Evolutionary conservation across 495 filamentous ascomycete genomes (phyloP), one percentile per base, ranked within the genome.

Genomic region (Podospora sp.): DNA sequence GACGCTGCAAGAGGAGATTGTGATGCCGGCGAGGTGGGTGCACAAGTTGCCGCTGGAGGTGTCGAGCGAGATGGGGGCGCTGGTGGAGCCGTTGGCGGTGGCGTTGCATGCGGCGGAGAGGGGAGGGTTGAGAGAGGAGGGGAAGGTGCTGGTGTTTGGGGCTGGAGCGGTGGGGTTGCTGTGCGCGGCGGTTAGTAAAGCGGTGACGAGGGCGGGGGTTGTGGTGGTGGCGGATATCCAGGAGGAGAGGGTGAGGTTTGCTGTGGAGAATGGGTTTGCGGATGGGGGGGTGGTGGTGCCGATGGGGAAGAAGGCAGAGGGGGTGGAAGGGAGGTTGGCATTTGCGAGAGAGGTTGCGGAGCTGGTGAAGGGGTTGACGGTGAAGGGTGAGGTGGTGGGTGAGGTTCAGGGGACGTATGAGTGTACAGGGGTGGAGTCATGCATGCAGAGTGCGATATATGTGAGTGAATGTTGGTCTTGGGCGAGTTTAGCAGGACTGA

Each of bases 361-460:
- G 55, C 73, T 68, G 25, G 75, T 88, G n/a, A 79, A 81, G 69
- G 71, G 75, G 18, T 77, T 82, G 0, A 72, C 71, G 7, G 67
- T 77, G 0, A 60, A 71, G 3, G 80, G 78, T 0, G 8, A 74
- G 46, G 58, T 66, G 0, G 67, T 83, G 0, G 84, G 86, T 0
- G 91, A 92, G 63, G 88, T 93, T 8, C 86, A 87, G 69, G 89
- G 88, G 4, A 91, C 93, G n/a, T 96, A 92, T 75, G 94, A 98
- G 76, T 97, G 94, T 75, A 97, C 94, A 0, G 94, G 94, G 27
- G 92, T 93, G 4, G 92, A 94, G 58, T 84, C 88, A 2, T 97
- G 93, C 70, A 81, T 96, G 53, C 93, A 97, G 76, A 86, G 90
- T n/a, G 87, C 91, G 9, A 97, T 98, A 68, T 96, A 94, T 73